Conservation (phyloP, 495 filamentous ascomycete genomes). For the Neurospora africana region DNA sequence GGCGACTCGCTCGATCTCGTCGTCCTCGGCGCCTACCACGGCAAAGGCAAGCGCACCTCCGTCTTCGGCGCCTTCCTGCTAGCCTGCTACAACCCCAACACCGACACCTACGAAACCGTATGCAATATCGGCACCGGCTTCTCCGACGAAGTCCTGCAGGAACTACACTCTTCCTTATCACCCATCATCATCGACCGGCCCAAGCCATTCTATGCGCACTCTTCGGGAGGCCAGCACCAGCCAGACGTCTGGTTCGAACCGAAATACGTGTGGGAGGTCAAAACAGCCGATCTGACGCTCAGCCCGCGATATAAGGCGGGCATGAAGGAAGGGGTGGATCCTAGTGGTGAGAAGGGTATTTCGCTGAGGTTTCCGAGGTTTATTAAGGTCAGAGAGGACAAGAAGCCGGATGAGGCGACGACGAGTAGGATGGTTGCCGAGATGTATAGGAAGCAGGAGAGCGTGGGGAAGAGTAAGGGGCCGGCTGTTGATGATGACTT, state of each 20-base stretch:
- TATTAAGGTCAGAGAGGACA: constrained; percentile 82
- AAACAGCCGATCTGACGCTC: constrained; percentile 87
- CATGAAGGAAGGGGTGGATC: constrained; percentile 52
- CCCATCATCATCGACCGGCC: constrained; percentile 71
- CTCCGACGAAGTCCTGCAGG: constrained; percentile 74
- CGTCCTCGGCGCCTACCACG: constrained; percentile 88
- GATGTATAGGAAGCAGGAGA: constrained; percentile 94
- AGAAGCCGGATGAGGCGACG: constrained; percentile 88
- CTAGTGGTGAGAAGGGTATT: constrained; percentile 68
- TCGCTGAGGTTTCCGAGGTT: constrained; percentile 85
- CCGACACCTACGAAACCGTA: constrained; percentile 79
- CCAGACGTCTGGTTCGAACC: constrained; percentile 99
- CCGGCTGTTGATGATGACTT: constrained; percentile 93
- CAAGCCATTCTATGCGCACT: constrained; percentile 91
- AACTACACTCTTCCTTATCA: constrained; percentile 61
- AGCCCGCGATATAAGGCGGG: constrained; percentile 86
- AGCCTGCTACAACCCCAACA: constrained; percentile 75
- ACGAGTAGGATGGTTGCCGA: constrained; percentile 74
- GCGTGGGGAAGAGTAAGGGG: constrained; percentile 63
- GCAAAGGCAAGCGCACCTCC: constrained; percentile 87
- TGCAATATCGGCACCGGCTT: constrained; percentile 99
- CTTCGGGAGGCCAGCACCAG: constrained; percentile 73
- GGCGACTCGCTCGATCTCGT: constrained; percentile 96
- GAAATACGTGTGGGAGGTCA: constrained; percentile 91
- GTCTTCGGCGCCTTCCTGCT: constrained; percentile 92